Base-by-base conservation (phyloP, 2,329 filamentous ascomycete genomes). In the Chaetomiaceae sp. region DNA sequence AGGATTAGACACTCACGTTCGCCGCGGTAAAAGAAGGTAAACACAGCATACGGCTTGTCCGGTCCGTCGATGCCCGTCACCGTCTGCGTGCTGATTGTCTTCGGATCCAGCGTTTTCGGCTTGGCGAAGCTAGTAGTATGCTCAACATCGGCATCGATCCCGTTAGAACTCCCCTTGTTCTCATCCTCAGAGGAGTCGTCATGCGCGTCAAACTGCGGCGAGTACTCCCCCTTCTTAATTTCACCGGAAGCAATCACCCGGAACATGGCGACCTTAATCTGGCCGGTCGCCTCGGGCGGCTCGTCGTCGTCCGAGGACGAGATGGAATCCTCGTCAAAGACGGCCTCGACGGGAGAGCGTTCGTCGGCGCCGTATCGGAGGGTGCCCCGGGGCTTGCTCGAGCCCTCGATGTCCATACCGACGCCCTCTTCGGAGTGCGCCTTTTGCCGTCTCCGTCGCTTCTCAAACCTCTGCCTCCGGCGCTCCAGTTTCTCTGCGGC, bases 101-200 rank as follows among this genome's bases (percentile, higher is more conserved):
- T 96, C 0, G 92, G 92, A 72, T 97, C 95, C 48, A 96, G 78
- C 1, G 90, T 87, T 77, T 96, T 97, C 13, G 91, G 92, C 73
- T 96, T 95, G 9, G 92, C 92, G 70, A 97, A 97, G 67, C 91
- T 96, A 7, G 94, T 97, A 2, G 94, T 97, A 68, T 99, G 94
- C 71, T 97, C 94, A 52, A 96, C 82, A 65, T 96, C 90, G 36
- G 84, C 87, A 62, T 91, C 88, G 55, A 87, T 82, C 25, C 77
- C 76, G 13, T 76, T 78, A 25, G 75, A 73, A 30, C 67, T 70
- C 14, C 71, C 75, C 53, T 80, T 76, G 42, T 77, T 69, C 16
- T 78, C 74, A 25, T 68, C 69, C 49, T 87, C 85, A 51, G 96
- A 90, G 57, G 96, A 91, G 58, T 96, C 92, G 65, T 97, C 94